Evolutionary conservation across 345 rosid genomes (phyloP).

Genomic region (Dimocarpus longan): DNA sequence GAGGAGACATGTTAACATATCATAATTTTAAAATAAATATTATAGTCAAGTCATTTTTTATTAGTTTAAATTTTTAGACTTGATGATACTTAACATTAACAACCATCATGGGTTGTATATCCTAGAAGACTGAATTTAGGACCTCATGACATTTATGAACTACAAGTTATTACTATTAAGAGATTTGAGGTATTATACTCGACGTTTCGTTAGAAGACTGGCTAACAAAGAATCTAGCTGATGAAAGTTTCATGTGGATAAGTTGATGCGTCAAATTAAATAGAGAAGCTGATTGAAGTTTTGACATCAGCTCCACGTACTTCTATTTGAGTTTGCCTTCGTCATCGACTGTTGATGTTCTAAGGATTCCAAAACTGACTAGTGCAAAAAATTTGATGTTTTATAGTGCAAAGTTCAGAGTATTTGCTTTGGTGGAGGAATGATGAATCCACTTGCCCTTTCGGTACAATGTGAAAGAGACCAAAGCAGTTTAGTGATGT

Average conservation of each 20-base stretch:
- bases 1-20: too few species aligned
- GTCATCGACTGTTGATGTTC: slow-evolving; percentile 42
- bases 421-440: not conserved
- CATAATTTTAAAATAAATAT: too few species aligned
- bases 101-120: not conserved
- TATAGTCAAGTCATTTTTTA: too few species aligned
- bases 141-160: not conserved
- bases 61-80: too few species aligned
- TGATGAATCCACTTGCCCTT: not conserved
- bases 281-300: slow-evolving; percentile 47
- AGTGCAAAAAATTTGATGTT: not conserved
- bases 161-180: not conserved
- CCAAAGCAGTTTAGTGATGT: too few species aligned
- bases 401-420: not conserved
- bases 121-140: not conserved
- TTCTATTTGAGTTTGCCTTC: slow-evolving; percentile 50
- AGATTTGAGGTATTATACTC: slow-evolving; percentile 32
- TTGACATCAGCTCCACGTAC: slow-evolving; percentile 47
- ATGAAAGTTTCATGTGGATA: slow-evolving; percentile 57
- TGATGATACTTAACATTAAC: too few species aligned
- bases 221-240: slow-evolving; percentile 48
- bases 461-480: not conserved
- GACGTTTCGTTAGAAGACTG: slow-evolving; percentile 34
- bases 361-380: not conserved
- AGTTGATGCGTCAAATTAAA: slow-evolving; percentile 50